A percentile compares a stretch with the other conserved stretches of the same genome.
phyloP scores from a whole-genome alignment of 1,284 basidiomycete genomes.

The Neotropicomus parvogracilis region DNA sequence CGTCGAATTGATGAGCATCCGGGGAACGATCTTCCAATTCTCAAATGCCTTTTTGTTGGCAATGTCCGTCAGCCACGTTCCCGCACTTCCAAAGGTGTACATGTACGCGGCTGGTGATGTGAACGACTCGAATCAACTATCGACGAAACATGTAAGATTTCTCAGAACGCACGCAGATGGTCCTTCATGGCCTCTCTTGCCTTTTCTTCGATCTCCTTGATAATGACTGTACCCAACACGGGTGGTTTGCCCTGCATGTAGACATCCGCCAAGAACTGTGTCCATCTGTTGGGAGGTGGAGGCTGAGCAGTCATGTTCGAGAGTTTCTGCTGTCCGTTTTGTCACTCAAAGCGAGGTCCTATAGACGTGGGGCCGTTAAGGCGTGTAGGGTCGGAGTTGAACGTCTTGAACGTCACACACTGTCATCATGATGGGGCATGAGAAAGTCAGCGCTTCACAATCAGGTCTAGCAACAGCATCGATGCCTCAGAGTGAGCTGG shows the following conservation, averaged over 20 bases:
- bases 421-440: too few relatives aligned
- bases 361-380: background rate
- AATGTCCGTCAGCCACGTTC: slow-evolving; percentile 39
- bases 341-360: background rate
- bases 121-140: background rate
- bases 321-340: background rate
- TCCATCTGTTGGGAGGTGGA: slow-evolving; percentile 26
- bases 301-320: slow-evolving; percentile 21
- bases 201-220: slow-evolving; percentile 50
- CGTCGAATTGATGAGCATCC: slow-evolving; percentile 55
- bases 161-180: slow-evolving; percentile 36
- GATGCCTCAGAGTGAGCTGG: too few relatives aligned
- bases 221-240: slow-evolving; percentile 40
- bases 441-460: too few relatives aligned
- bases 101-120: slow-evolving; percentile 40
- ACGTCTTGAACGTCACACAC: too few relatives aligned
- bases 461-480: too few relatives aligned
- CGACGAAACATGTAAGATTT: too few relatives aligned
- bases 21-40: slow-evolving; percentile 52
- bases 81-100: slow-evolving; percentile 50
- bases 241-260: slow-evolving; percentile 30
- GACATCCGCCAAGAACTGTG: slow-evolving; percentile 30
- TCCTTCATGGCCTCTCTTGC: slow-evolving; percentile 47
- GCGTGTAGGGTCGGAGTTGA: too few relatives aligned
- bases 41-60: slow-evolving; percentile 43